A percentile compares a stretch with the other conserved stretches of the same genome.
phyloP scores from a whole-genome alignment of 2,329 filamentous ascomycete species.

The Arachnomyces sp. region DNA sequence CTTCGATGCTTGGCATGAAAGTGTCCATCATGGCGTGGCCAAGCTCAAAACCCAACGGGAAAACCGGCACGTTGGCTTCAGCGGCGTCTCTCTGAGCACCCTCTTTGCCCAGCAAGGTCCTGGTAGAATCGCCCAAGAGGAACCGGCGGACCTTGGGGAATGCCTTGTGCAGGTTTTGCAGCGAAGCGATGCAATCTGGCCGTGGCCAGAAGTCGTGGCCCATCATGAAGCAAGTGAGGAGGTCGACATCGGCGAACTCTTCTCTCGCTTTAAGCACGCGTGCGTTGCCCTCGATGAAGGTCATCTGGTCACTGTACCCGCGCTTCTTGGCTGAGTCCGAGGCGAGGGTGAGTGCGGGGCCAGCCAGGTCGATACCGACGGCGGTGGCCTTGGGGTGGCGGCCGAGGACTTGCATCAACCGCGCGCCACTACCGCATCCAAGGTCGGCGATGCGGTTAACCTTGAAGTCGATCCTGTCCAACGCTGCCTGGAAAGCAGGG shows the following conservation, averaged over 20 bases:
- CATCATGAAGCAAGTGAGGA: constrained; percentile 10
- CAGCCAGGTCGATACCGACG: constrained; percentile 9
- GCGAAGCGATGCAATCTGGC: neutral
- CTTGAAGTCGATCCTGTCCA: constrained; percentile 8
- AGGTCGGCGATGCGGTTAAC: constrained; percentile 4
- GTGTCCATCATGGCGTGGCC: constrained; percentile 3
- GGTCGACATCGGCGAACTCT: constrained; percentile 8
- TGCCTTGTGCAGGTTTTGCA: constrained; percentile 1
- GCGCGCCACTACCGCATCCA: constrained; percentile 2
- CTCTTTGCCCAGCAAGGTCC: neutral
- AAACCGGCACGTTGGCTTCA: constrained; percentile 2
- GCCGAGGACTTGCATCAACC: constrained; percentile 7
- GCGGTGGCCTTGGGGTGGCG: constrained; percentile 5
- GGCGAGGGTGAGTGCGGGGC: constrained; percentile 6
- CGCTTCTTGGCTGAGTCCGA: constrained; percentile 3
- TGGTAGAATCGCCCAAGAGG: constrained; percentile 3
- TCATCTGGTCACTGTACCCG: constrained; percentile 5
- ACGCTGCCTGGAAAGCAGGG: constrained; percentile 8
- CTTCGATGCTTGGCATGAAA: neutral
- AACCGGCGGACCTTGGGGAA: constrained; percentile 5
- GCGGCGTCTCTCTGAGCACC: neutral
- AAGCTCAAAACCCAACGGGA: constrained; percentile 4
- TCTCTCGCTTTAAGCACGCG: constrained; percentile 6
- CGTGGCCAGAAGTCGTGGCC: constrained; percentile 7
- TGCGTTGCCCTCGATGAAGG: constrained; percentile 7